phyloP scores from a whole-genome alignment of 1,284 basidiomycete genomes.

The Phylloboletellus chloephorus region DNA sequence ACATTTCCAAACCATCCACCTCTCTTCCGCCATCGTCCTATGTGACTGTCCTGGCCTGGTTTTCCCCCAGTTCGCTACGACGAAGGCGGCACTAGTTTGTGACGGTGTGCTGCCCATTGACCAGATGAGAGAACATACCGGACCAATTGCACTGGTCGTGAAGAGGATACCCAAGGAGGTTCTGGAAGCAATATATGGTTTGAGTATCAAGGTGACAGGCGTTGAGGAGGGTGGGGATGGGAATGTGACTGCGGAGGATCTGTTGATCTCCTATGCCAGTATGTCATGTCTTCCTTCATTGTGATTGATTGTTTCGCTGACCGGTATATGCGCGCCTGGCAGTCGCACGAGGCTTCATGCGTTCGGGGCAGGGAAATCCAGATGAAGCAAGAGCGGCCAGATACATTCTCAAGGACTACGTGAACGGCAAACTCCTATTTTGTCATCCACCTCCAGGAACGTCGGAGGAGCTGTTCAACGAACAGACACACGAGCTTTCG shows the following conservation, averaged over 20 bases:
- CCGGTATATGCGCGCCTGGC: constrained; percentile 6
- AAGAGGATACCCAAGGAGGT: constrained; percentile 80
- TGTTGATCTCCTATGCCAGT: constrained; percentile 90
- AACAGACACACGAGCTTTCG: constrained; percentile 60
- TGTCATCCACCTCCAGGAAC: constrained; percentile 82
- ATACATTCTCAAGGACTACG: constrained; percentile 95
- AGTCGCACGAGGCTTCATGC: constrained; percentile 93
- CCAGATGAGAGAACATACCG: constrained; percentile 93
- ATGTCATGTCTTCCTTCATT: constrained; percentile 34
- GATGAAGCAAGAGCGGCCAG: constrained; percentile 94
- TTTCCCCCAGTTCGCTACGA: constrained; percentile 96
- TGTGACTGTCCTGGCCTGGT: constrained; percentile 99
- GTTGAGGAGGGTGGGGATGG: constrained; percentile 87
- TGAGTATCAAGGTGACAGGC: constrained; percentile 65
- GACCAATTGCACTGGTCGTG: constrained; percentile 77
- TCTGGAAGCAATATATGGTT: constrained; percentile 87
- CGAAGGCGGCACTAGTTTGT: constrained; percentile 92
- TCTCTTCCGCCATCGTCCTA: constrained; percentile 84
- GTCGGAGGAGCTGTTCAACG: constrained; percentile 74
- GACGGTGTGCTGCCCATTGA: constrained; percentile 98
- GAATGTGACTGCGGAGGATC: constrained; percentile 72
- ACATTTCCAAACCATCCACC: constrained; percentile 96
- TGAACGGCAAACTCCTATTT: constrained; percentile 89
- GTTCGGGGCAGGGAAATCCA: constrained; percentile 94
- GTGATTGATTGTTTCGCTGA: constrained; percentile 7